A percentile compares a stretch with the other conserved stretches of the same genome.
phyloP scores from a whole-genome alignment of 108 stramenopile species.

The Seminavis robusta region DNA sequence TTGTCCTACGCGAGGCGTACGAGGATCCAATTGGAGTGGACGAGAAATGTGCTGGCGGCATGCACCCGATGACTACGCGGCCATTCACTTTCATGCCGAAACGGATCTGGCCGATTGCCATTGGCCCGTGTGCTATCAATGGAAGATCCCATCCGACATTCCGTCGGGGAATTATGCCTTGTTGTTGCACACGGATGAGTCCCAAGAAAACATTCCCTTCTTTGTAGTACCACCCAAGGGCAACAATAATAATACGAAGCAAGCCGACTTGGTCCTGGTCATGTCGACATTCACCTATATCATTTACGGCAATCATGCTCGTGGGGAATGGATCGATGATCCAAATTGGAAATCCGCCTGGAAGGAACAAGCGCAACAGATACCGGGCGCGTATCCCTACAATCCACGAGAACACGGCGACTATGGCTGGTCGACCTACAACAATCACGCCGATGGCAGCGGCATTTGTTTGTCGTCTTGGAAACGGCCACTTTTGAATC shows the following conservation, averaged over 20 bases:
- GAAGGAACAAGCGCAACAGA: too few relatives aligned
- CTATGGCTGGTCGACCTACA: constrained; percentile 28
- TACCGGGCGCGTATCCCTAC: constrained; percentile 24
- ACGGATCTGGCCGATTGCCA: constrained; percentile 18
- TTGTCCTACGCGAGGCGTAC: constrained; percentile 23
- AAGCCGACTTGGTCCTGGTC: constrained; percentile 5
- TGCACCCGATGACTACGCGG: constrained; percentile 18
- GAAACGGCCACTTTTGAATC: constrained; percentile 23
- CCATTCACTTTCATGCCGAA: constrained; percentile 32
- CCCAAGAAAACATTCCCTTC: not conserved
- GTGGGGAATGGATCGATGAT: constrained; percentile 10
- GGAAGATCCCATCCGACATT: constrained; percentile 9
- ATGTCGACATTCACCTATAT: constrained; percentile 31
- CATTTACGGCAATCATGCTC: constrained; percentile 31
- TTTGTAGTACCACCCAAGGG: not conserved
- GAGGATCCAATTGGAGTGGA: constrained; percentile 18
- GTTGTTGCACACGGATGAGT: not conserved
- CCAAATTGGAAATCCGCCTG: constrained; percentile 6
- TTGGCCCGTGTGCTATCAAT: constrained; percentile 10
- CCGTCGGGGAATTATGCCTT: constrained; percentile 28
- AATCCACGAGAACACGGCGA: constrained; percentile 9
- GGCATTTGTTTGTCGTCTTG: constrained; percentile 24
- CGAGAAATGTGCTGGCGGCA: constrained; percentile 22
- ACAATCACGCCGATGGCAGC: constrained; percentile 19
- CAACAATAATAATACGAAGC: not conserved